A percentile compares a stretch with the other conserved stretches of the same genome.
These are phyloP conservation scores for Phytophthora hybrid DNA, from an alignment of 352 stramenopile species.

Conservation along the genomic window DNA sequence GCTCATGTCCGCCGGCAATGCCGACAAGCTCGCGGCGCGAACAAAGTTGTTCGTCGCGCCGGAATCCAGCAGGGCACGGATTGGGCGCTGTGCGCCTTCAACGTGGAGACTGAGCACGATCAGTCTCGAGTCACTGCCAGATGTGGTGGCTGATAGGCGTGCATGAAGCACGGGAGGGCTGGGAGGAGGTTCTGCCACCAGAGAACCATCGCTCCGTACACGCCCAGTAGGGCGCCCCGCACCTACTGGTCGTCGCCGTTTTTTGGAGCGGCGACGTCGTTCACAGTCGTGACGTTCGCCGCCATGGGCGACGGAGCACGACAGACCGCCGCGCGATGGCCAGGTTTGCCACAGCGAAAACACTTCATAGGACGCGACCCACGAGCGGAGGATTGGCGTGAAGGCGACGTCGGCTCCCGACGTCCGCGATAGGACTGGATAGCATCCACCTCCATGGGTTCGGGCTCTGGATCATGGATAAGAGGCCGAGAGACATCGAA, in stretches of 20 bases:
- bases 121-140: slow-evolving; percentile 19
- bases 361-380: neutral
- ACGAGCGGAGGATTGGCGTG: neutral
- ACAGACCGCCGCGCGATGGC: slow-evolving; percentile 22
- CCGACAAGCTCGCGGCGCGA: slow-evolving; percentile 15
- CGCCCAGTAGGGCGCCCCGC: no score
- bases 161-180: neutral
- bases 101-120: slow-evolving; percentile 29
- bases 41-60: slow-evolving; percentile 42
- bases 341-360: slow-evolving; percentile 13
- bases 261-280: slow-evolving; percentile 10
- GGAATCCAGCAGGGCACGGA: slow-evolving; percentile 27
- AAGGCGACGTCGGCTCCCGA: neutral
- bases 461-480: neutral
- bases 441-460: slow-evolving; percentile 27
- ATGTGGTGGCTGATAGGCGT: slow-evolving; percentile 25
- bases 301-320: slow-evolving; percentile 11
- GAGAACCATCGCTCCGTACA: no score
- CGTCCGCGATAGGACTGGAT: slow-evolving; percentile 4
- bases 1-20: slow-evolving; percentile 21
- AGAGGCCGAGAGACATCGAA: neutral
- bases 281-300: neutral
- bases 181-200: no score
- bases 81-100: slow-evolving; percentile 5
- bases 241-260: slow-evolving; percentile 25